phyloP scores from a whole-genome alignment of 2,329 filamentous ascomycete genomes.

The Fusarium palustre region DNA sequence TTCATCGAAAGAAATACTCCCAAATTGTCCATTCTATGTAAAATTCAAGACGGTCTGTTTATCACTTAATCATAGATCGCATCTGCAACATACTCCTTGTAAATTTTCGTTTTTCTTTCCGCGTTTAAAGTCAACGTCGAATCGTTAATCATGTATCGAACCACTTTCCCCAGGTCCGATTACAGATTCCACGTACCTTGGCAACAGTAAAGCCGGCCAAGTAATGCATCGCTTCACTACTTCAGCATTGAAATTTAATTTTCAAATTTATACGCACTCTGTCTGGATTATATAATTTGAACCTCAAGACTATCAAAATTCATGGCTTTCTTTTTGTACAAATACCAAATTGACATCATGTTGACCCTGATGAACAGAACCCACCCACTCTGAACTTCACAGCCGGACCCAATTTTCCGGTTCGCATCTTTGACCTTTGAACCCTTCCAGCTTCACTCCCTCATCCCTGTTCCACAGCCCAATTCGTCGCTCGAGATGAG shows the following conservation, averaged over 20 bases:
- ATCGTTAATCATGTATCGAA: background rate
- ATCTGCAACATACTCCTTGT: no score
- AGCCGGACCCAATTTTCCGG: constrained; percentile 42
- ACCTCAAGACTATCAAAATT: background rate
- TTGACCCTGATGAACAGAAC: constrained; percentile 24
- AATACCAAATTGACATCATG: constrained; percentile 39
- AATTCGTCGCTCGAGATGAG: constrained; percentile 53
- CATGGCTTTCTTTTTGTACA: background rate
- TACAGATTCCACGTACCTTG: background rate
- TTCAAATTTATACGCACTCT: background rate
- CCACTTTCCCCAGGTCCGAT: background rate
- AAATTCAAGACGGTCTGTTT: no score
- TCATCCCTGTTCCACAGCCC: constrained; percentile 14
- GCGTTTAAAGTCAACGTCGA: background rate
- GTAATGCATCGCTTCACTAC: background rate
- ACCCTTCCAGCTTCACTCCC: constrained; percentile 15
- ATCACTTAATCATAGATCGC: no score
- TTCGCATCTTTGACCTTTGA: constrained; percentile 21
- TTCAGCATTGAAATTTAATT: background rate
- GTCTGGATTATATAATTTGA: fast-evolving
- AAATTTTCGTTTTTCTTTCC: background rate
- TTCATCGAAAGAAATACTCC: background rate
- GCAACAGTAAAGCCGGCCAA: background rate
- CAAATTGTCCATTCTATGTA: no score
- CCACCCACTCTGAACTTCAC: constrained; percentile 28